Percentiles rank a stretch among this genome's conserved stretches.
Conservation (phyloP, 2,329 filamentous ascomycete species). For the Graphium sp. region DNA sequence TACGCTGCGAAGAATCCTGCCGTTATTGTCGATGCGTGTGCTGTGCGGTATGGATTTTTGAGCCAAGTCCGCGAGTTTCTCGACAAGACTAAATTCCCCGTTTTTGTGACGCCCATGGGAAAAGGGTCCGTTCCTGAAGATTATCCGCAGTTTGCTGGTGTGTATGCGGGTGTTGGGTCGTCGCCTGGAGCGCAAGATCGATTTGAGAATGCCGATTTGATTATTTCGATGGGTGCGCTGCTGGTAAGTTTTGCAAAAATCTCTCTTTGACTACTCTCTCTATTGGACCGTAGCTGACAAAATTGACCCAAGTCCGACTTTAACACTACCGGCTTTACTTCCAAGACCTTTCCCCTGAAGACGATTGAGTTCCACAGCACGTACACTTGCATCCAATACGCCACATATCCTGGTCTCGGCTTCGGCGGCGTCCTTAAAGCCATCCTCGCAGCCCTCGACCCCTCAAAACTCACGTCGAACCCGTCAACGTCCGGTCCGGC, state of each 20-base stretch:
- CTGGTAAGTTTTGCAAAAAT: constrained; percentile 16
- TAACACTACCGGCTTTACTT: constrained; percentile 71
- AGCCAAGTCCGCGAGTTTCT: constrained; percentile 58
- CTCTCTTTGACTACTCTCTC: not conserved
- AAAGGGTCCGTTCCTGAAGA: constrained; percentile 71
- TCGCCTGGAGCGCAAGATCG: constrained; percentile 43
- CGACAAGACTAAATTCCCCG: constrained; percentile 56
- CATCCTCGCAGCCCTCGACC: constrained; percentile 41
- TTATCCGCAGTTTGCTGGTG: constrained; percentile 60
- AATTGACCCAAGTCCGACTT: constrained; percentile 44
- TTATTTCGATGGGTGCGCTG: constrained; percentile 52
- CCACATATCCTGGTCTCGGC: constrained; percentile 59
- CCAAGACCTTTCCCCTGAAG: constrained; percentile 58
- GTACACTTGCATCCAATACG: constrained; percentile 57
- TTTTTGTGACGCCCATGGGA: constrained; percentile 82
- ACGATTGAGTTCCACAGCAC: constrained; percentile 71
- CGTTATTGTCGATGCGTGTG: constrained; percentile 70
- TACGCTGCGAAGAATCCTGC: constrained; percentile 58
- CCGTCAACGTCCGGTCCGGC: too few relatives aligned
- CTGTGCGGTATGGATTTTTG: constrained; percentile 58
- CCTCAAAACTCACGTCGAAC: constrained; percentile 31
- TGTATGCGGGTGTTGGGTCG: constrained; percentile 69
- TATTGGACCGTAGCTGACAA: not conserved
- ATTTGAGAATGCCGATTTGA: constrained; percentile 53
- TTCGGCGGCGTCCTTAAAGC: constrained; percentile 67